Evolutionary conservation across 2,329 filamentous ascomycete genomes (phyloP), one percentile per base, ranked within the genome.

Genomic region (Ustulina deusta): DNA sequence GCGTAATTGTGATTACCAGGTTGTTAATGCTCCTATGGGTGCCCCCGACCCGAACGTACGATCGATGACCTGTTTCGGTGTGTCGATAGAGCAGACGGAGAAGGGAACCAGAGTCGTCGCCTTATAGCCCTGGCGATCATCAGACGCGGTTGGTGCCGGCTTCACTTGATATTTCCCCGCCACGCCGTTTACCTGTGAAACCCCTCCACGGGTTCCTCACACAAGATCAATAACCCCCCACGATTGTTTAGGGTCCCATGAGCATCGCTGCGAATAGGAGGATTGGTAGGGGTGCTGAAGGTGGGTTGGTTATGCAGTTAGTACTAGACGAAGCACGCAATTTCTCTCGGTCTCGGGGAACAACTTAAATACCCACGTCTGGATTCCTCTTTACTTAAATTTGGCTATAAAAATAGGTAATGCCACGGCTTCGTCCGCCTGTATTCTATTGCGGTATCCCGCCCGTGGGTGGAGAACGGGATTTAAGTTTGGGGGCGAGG

Each of bases 261-360:
- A 48, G 54, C 66, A 71, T 69, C 27, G 51, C 64, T 46, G 32
- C 69, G 61, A 69, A 69, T 71, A 44, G 61, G 46, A 60, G 6
- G 11, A 20, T 34, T 46, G 27, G 38, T 36, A 38, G 46, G 34
- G 60, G 52, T 40, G 3, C 42, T 42, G 60, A 27, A n/a, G 49
- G 65, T 61, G 65, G 66, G 62, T 10, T 65, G 48, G 40, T 20
- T 46, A 60, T 64, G 61, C 65, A 52, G 46, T 55, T 25, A 46
- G 65, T 52, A 61, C 55, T 56, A 63, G 69, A 29, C 25, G 17
- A 32, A 75, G 74, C 74, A 74, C 73, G 74, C 72, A 74, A 75
- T 73, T 48, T 10, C 42, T 61, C 29, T 65, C 25, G 67, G 64
- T 61, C 52, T 62, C 66, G 46, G 65, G 48, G 49, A 57, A 61